Percentiles rank a stretch among this genome's conserved stretches.
phyloP scores from a whole-genome alignment of 2,329 filamentous ascomycete species.

The Dactylellina leptospora region DNA sequence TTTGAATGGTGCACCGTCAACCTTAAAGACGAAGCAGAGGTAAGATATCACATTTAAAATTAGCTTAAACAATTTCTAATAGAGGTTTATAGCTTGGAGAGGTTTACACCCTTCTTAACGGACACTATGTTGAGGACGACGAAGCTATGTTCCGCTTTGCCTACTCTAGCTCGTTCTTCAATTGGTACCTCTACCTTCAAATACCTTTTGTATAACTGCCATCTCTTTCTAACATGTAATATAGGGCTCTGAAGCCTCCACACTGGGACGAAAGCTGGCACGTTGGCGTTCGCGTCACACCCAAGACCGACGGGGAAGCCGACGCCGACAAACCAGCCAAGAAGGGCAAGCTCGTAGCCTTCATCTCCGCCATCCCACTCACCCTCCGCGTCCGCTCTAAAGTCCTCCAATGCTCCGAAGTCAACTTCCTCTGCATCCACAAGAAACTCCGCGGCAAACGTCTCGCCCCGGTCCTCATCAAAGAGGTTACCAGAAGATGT shows the following conservation, averaged over 20 bases:
- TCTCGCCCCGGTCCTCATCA: conserved; percentile 91
- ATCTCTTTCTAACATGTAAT: not conserved
- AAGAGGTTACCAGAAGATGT: conserved; percentile 93
- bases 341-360: conserved; percentile 88
- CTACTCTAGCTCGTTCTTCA: conserved; percentile 86
- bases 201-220: not conserved
- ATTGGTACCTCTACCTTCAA: conserved; percentile 70
- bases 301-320: conserved; percentile 58
- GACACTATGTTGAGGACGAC: conserved; percentile 96
- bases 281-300: conserved; percentile 84
- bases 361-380: conserved; percentile 92
- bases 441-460: conserved; percentile 96
- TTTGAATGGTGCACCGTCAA: conserved; percentile 97
- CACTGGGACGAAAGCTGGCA: conserved; percentile 96
- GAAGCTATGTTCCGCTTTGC: conserved; percentile 98
- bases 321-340: not conserved
- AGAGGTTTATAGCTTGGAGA: conserved; percentile 72
- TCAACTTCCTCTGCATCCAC: conserved; percentile 98
- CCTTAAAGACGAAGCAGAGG: conserved; percentile 75
- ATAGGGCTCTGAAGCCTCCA: conserved; percentile 88
- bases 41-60: too few relatives aligned
- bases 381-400: conserved; percentile 81
- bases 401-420: conserved; percentile 80
- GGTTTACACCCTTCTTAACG: conserved; percentile 87
- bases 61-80: conserved; percentile 6